phyloP scores from a whole-genome alignment of 805 yeast genomes.

The Barnettozyma sucrosica region DNA sequence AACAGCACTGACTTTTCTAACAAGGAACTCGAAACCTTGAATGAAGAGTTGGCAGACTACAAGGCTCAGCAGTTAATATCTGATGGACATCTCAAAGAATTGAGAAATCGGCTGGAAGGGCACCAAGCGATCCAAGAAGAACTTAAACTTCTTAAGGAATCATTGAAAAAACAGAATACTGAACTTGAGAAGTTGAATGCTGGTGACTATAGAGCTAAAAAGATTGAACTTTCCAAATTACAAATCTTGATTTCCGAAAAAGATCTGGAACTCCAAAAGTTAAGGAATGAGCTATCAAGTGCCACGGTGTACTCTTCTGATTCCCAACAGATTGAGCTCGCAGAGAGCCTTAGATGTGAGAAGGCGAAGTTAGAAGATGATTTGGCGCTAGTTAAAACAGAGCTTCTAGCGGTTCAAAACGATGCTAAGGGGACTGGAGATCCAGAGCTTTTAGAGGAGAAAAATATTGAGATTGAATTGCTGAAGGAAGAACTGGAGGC shows the following conservation, averaged over 20 bases:
- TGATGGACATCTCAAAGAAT: not conserved
- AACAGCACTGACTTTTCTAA: not conserved
- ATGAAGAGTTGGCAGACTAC: not conserved
- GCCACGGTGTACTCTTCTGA: too few species aligned
- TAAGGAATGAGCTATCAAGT: not conserved
- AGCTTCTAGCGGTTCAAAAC: not conserved
- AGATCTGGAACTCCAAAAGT: not conserved
- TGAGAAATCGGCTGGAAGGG: not conserved
- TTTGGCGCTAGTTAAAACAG: not conserved
- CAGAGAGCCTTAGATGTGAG: not conserved
- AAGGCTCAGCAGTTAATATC: not conserved
- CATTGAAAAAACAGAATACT: conserved; percentile 1
- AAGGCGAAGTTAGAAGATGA: conserved; percentile 5
- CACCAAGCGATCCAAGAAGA: not conserved
- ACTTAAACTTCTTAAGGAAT: not conserved
- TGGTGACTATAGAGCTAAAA: not conserved
- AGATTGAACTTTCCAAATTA: not conserved
- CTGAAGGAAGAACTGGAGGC: conserved; percentile 20
- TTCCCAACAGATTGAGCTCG: not conserved
- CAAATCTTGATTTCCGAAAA: not conserved
- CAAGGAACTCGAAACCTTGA: not conserved
- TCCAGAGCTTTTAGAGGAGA: conserved; percentile 17
- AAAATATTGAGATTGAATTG: conserved; percentile 19
- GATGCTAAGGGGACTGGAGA: not conserved
- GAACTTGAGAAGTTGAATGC: conserved; percentile 1